Percentiles rank a stretch among this genome's conserved stretches.
phyloP scores from a whole-genome alignment of 106 monocot species.

The Gastrodia elata region DNA sequence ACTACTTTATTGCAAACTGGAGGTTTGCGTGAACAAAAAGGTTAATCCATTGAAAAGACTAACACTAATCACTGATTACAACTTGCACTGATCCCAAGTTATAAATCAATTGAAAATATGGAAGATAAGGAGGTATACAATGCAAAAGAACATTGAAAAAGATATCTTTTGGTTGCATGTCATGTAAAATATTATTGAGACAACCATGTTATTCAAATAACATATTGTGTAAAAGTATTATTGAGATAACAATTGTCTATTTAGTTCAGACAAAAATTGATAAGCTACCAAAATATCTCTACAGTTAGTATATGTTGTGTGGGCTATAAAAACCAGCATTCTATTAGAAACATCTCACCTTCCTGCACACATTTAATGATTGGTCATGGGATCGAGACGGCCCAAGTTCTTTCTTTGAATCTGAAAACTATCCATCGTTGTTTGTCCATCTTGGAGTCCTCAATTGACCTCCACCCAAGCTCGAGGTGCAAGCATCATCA shows the following conservation, averaged over 20 bases:
- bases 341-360: slow-evolving; percentile 35
- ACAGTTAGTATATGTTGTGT: background rate
- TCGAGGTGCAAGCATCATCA: too few relatives aligned
- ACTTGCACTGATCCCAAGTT: too few relatives aligned
- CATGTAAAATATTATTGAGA: too few relatives aligned
- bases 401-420: slow-evolving; percentile 33
- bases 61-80: background rate
- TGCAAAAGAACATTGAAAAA: too few relatives aligned
- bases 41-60: too few relatives aligned
- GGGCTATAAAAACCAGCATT: background rate
- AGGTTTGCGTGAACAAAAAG: too few relatives aligned
- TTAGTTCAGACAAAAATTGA: background rate
- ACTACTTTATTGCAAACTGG: too few relatives aligned
- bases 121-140: too few relatives aligned
- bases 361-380: slow-evolving; percentile 43
- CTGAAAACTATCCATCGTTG: background rate
- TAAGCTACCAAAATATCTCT: background rate
- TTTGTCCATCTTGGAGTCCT: background rate
- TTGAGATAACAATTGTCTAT: background rate
- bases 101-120: too few relatives aligned
- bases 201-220: too few relatives aligned
- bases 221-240: background rate
- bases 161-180: too few relatives aligned
- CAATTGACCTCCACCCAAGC: too few relatives aligned
- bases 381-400: slow-evolving; percentile 47